Percentiles rank a stretch among this genome's conserved stretches.
phyloP scores from a whole-genome alignment of 1,284 basidiomycete species.

The Xanthoconium separans region DNA sequence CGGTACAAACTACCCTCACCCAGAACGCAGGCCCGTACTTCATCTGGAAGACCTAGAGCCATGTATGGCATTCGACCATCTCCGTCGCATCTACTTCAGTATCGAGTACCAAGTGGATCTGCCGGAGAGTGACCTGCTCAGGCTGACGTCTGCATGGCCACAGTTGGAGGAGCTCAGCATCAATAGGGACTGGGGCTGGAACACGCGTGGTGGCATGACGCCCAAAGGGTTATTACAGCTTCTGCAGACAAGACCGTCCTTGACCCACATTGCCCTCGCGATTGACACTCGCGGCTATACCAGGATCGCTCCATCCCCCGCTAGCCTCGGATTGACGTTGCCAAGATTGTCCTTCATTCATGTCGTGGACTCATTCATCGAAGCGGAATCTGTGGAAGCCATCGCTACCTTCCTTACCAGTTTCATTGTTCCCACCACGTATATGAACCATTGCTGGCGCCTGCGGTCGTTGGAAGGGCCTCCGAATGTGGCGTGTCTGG shows the following conservation, averaged over 20 bases:
- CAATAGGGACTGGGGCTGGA: neutral
- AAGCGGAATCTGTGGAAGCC: neutral
- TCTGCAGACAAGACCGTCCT: neutral
- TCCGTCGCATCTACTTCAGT: neutral
- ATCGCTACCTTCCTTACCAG: neutral
- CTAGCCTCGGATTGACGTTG: neutral
- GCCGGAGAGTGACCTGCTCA: neutral
- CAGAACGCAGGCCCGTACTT: too few species aligned
- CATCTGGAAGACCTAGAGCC: neutral
- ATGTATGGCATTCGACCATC: neutral
- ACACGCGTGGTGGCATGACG: neutral
- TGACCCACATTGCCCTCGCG: neutral
- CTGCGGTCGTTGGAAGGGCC: too few species aligned
- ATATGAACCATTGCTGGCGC: too few species aligned
- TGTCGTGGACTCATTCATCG: neutral
- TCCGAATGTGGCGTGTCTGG: too few species aligned
- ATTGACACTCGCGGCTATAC: neutral
- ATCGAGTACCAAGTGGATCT: neutral
- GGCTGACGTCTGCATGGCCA: neutral
- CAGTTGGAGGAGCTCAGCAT: neutral
- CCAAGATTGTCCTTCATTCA: neutral
- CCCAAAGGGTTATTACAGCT: neutral
- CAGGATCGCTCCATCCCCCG: neutral
- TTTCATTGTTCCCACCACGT: neutral
- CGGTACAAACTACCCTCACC: too few species aligned